A percentile compares a stretch with the other conserved stretches of the same genome.
Evolutionary conservation across 805 yeast genomes (phyloP).

Genomic region (Starmerella vitae): DNA sequence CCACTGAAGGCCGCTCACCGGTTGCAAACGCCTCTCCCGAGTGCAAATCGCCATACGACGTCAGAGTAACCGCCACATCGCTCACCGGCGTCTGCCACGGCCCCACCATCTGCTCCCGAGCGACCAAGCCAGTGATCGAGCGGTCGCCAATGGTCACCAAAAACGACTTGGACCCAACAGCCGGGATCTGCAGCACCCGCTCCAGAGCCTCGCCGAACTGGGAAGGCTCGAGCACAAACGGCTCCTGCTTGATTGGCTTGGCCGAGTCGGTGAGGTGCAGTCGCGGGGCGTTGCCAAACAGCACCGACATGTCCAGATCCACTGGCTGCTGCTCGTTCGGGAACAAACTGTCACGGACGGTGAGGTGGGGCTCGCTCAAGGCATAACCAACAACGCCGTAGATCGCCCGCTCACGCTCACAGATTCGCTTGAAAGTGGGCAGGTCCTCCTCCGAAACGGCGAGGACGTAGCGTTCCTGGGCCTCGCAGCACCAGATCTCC

Average conservation of each 20-base stretch:
- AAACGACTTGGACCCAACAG: slow-evolving; percentile 91
- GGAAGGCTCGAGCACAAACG: slow-evolving; percentile 21
- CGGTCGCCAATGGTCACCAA: slow-evolving; percentile 97
- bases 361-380: slow-evolving; percentile 67
- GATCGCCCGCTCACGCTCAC: slow-evolving; percentile 92
- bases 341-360: slow-evolving; percentile 65
- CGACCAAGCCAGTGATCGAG: slow-evolving; percentile 91
- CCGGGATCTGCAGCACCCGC: slow-evolving; percentile 76
- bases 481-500: slow-evolving; percentile 99
- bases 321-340: slow-evolving; percentile 59
- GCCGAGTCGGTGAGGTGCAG: slow-evolving; percentile 67
- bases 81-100: slow-evolving; percentile 99
- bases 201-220: slow-evolving; percentile 50
- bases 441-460: slow-evolving; percentile 78
- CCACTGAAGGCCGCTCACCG: slow-evolving; percentile 92
- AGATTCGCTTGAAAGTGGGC: slow-evolving; percentile 56
- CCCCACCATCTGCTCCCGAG: slow-evolving; percentile 96
- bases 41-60: slow-evolving; percentile 63
- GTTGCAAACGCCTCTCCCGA: slow-evolving; percentile 97
- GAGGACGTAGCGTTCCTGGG: slow-evolving; percentile 93
- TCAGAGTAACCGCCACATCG: slow-evolving; percentile 91
- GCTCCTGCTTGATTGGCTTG: slow-evolving; percentile 36
- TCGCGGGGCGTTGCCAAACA: slow-evolving; percentile 96
- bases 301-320: slow-evolving; percentile 85
- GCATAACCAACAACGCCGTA: slow-evolving; percentile 93